Evolutionary conservation across 2,329 filamentous ascomycete species (phyloP), one percentile per base, ranked within the genome.

Genomic region (Trichoderma guizhouense): DNA sequence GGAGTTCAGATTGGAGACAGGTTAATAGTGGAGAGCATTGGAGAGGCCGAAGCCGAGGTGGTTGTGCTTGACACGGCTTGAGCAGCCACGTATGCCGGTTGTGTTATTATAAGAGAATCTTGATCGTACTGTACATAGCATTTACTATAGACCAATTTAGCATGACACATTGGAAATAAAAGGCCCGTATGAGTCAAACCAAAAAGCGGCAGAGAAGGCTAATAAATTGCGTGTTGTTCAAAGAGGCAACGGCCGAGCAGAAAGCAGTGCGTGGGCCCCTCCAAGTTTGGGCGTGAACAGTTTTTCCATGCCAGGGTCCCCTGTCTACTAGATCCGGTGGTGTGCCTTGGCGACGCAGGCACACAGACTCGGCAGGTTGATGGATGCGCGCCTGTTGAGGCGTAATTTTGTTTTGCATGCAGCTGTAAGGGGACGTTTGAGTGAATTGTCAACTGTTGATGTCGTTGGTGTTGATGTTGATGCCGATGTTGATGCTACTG

Each of bases 41-140:
- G 91, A 2, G 88, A 90, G 71, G 90, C 79, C 0, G 90, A 92
- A 75, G 91, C 91, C 0, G 91, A 93, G 81, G 88, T 92, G n/a
- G 81, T 92, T 65, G 83, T 92, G 47, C 78, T 92, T 75, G 90
- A 92, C 77, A 91, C 89, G 57, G 81, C 66, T 32, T 69, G 28
- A 69, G 66, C 39, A 47, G 66, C 6, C 55, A 61, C 34, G 26
- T 61, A 34, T 61, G 32, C 24, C 34, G 30, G 26, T 26, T 5
- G 14, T 39, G 26, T 26, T 5, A 15, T 57, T 39, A 14, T 39
- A 57, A 67, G 24, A 67, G 32, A 67, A 15, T 32, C 43, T 32
- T 65, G n/a, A 53, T 24, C n/a, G 26, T 15, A 12, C 15, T 65
- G 15, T 24, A 21, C 32, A 58, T 62, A 62, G 58, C 34, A 24